These are phyloP conservation scores for Aureobasidium leucospermi DNA, from an alignment of 2,329 filamentous ascomycete genomes.

Conservation along the genomic window DNA sequence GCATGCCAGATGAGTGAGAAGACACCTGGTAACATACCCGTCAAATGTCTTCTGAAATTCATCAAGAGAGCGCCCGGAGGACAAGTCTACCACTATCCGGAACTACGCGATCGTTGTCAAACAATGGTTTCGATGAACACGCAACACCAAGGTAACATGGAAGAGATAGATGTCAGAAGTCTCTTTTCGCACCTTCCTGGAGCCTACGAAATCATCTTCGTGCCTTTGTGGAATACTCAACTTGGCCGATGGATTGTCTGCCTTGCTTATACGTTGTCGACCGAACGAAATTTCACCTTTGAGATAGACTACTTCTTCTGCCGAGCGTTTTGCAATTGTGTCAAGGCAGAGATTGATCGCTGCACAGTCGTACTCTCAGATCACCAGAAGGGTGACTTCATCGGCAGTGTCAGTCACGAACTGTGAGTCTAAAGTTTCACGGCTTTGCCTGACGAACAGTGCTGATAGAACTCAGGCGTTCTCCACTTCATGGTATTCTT, in stretches of 20 bases:
- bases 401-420: conserved; percentile 43
- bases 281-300: conserved; percentile 30
- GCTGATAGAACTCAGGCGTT: conserved; percentile 20
- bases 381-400: conserved; percentile 42
- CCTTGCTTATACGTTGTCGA: conserved; percentile 38
- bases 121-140: neutral
- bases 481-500: conserved; percentile 36
- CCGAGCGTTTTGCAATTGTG: conserved; percentile 32
- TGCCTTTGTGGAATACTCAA: conserved; percentile 45
- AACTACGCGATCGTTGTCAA: neutral
- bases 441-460: neutral
- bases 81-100: neutral
- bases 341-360: conserved; percentile 32
- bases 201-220: conserved; percentile 41
- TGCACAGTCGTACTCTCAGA: conserved; percentile 32
- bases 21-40: neutral
- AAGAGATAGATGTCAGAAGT: conserved; percentile 18
- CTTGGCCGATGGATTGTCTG: conserved; percentile 21
- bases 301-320: conserved; percentile 30
- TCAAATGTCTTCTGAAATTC: neutral
- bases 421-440: conserved; percentile 19
- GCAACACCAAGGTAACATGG: neutral
- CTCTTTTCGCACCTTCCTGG: conserved; percentile 33
- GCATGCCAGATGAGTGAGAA: neutral
- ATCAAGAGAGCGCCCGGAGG: conserved; percentile 1